Evolutionary conservation across 768 basidiomycete species (phyloP).

Genomic region (Roridomyces roridus): DNA sequence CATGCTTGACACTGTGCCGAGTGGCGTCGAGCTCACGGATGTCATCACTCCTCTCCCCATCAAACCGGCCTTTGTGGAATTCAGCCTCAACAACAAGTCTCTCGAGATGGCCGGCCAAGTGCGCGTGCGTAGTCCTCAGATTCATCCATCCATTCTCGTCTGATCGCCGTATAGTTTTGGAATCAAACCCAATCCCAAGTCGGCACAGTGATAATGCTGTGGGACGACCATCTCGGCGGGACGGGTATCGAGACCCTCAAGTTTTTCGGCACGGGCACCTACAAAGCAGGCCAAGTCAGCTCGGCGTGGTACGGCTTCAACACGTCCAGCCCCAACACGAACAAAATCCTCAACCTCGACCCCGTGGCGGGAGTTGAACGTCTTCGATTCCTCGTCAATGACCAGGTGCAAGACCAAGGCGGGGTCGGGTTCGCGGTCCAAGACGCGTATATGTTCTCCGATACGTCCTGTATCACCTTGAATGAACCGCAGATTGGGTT

Average conservation of each 20-base stretch:
- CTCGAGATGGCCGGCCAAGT: not conserved
- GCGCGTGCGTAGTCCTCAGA: not conserved
- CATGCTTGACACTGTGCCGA: conserved; percentile 14
- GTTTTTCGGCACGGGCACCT: not conserved
- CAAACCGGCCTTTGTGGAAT: not conserved
- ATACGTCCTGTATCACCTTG: not conserved
- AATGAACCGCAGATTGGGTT: not conserved
- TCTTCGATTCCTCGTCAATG: conserved; percentile 1
- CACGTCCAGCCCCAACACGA: not conserved
- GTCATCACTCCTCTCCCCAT: conserved; percentile 9
- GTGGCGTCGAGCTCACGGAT: conserved; percentile 5
- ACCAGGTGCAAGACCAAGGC: not conserved
- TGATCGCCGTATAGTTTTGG: not conserved
- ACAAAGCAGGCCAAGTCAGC: not conserved
- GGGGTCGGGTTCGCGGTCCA: conserved; percentile 1
- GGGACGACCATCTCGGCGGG: not conserved
- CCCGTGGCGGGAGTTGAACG: not conserved
- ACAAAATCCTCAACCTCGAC: not conserved
- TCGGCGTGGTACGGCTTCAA: conserved; percentile 4
- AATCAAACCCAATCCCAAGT: not conserved
- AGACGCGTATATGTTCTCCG: not conserved
- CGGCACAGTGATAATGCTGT: not conserved
- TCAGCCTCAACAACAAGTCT: not conserved
- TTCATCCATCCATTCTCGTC: not conserved
- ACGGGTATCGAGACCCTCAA: not conserved